Evolutionary conservation across 345 rosid genomes (phyloP).

Genomic region (Luvunga scandens): DNA sequence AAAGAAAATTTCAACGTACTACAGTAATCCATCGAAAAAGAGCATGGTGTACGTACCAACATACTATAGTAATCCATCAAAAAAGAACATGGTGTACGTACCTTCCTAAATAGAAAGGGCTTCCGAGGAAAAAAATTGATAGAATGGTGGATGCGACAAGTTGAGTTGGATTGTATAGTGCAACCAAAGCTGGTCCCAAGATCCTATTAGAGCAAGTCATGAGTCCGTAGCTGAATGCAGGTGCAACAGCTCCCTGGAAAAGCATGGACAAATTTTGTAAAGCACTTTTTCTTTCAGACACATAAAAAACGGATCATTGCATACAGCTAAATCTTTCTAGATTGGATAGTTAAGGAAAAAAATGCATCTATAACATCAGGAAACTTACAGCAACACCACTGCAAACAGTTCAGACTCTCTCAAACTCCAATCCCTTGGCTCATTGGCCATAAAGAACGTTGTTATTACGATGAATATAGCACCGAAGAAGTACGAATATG

Average conservation of each 20-base stretch:
- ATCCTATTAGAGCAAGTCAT: too few species aligned
- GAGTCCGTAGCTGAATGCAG: slow-evolving; percentile 13
- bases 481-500: slow-evolving; percentile 80
- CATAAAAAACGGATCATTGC: background rate
- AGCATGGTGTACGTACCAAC: slow-evolving; percentile 31
- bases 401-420: slow-evolving; percentile 77
- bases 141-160: slow-evolving; percentile 49
- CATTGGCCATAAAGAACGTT: slow-evolving; percentile 56
- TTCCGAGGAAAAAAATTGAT: slow-evolving; percentile 89
- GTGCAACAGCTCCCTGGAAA: slow-evolving; percentile 75
- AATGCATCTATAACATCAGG: background rate
- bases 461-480: slow-evolving; percentile 65
- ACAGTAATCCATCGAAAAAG: too few species aligned
- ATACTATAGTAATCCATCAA: too few species aligned
- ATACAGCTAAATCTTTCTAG: background rate
- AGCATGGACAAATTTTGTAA: background rate
- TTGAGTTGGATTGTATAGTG: slow-evolving; percentile 20
- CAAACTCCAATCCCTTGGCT: slow-evolving; percentile 79
- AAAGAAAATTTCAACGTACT: too few species aligned
- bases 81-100: slow-evolving; percentile 1
- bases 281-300: background rate
- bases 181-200: background rate
- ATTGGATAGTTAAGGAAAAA: background rate
- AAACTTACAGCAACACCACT: slow-evolving; percentile 83
- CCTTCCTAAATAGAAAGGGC: slow-evolving; percentile 88